These are phyloP conservation scores for Guyanaporus albipodus DNA, from an alignment of 768 basidiomycete genomes.

Conservation along the genomic window DNA sequence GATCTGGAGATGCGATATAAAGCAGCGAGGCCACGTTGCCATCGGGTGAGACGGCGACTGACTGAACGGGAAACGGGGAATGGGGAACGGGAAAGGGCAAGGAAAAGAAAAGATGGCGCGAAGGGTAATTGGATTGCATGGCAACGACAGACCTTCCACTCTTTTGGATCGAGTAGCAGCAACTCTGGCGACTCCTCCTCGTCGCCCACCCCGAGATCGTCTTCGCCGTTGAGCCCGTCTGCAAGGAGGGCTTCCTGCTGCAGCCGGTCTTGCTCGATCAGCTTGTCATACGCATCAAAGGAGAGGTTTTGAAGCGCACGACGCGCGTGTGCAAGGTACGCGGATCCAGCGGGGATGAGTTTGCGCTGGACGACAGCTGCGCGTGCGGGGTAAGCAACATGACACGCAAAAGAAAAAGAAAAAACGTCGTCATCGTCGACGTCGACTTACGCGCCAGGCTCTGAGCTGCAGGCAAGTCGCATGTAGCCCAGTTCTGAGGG, in stretches of 20 bases:
- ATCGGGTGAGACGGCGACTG: neutral
- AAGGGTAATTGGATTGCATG: neutral
- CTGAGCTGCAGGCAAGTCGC: conserved; percentile 11
- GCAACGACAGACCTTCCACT: conserved; percentile 80
- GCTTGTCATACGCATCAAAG: conserved; percentile 79
- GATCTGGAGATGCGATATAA: neutral
- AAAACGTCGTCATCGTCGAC: too few relatives aligned
- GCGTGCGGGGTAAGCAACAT: conserved; percentile 5
- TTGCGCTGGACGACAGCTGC: conserved; percentile 38
- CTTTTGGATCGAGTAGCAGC: conserved; percentile 84
- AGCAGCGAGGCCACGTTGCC: neutral
- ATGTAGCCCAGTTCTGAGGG: conserved; percentile 19
- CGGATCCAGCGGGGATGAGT: conserved; percentile 83
- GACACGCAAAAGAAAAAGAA: too few relatives aligned
- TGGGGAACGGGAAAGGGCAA: neutral
- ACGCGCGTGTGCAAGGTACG: conserved; percentile 79
- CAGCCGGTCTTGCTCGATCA: conserved; percentile 50
- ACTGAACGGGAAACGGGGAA: neutral
- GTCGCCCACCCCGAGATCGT: conserved; percentile 90
- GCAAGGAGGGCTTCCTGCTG: conserved; percentile 48
- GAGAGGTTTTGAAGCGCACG: conserved; percentile 72
- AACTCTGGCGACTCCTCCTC: conserved; percentile 77
- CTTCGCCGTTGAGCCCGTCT: conserved; percentile 50
- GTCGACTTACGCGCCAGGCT: conserved; percentile 28
- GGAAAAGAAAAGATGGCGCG: neutral